Base-by-base conservation (phyloP, 208 protist genomes). In the Wallacemonas sp. region DNA sequence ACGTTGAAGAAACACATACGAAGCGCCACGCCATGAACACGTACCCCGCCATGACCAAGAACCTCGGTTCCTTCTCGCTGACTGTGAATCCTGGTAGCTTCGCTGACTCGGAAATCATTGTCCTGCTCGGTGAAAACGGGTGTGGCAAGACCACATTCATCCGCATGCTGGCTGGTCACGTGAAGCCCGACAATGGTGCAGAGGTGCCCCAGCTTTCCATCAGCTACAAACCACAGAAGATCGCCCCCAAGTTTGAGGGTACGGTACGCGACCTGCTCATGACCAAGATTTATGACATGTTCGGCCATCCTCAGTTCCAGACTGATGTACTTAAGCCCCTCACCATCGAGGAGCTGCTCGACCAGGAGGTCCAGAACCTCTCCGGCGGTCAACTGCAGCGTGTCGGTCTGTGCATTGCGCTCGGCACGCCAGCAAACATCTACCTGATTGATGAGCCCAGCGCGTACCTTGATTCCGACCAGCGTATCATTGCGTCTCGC, bases 341-440 rank as follows among this genome's bases (percentile, higher is more conserved):
- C 41, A 92, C 95, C 19, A 96, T 99, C 62, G 98, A 99, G 48
- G 82, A 93, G 60, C 89, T 99, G 32, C 87, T 99, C 24, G 98
- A 99, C 76, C 93, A 99, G 71, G 87, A 98, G 44, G 92, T 98
- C 13, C 89, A 98, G 69, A 94, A 98, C 66, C 87, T 99, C 19
- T 99, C 99, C n/a, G 99, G 99, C 67, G 99, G 99, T 89, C 99
- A 99, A 85, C 86, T 99, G 36, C 99, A 99, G 89, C 96, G 99
- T 78, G 98, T 99, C 33, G 99, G 99, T 70, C 71, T 99, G 41
- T 93, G 91, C 58, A 87, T 99, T 36, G 95, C 94, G 44, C 89
- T 99, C 19, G 99, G 99, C 58, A 98, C 97, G 27, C 97, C 98
- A 22, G 99, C 99, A 29, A 98, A 99, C 79, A 97, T 99, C 63